Evolutionary conservation across 176 grass and related monocot species (phyloP).

Genomic region (Raddia distichophylla): DNA sequence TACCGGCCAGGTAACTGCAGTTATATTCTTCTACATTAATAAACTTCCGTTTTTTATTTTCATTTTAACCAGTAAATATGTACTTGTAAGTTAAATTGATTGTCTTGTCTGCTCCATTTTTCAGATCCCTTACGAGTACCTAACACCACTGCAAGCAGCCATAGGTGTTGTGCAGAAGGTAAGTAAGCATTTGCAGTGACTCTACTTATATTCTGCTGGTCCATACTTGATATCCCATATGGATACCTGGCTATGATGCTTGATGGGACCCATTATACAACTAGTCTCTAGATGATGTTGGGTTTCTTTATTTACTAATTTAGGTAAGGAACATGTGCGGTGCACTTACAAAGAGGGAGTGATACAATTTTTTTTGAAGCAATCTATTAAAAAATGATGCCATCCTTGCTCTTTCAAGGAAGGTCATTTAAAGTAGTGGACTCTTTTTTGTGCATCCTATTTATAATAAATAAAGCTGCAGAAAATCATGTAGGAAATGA

Average conservation of each 20-base stretch:
- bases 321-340: slow-evolving; percentile 19
- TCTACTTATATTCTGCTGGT: slow-evolving; percentile 25
- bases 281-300: background rate
- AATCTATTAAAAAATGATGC: slow-evolving; percentile 39
- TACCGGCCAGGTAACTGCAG: slow-evolving; percentile 64
- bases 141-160: slow-evolving; percentile 93
- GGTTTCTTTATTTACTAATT: slow-evolving; percentile 21
- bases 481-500: background rate
- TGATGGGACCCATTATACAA: background rate
- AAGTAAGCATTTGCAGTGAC: background rate
- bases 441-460: background rate
- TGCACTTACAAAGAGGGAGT: slow-evolving; percentile 21
- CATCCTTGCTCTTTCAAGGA: background rate
- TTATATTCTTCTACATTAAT: slow-evolving; percentile 3
- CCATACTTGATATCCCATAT: background rate
- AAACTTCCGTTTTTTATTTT: background rate
- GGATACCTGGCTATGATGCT: slow-evolving; percentile 23
- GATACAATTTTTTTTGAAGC: slow-evolving; percentile 1
- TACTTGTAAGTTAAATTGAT: slow-evolving; percentile 6
- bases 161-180: slow-evolving; percentile 93
- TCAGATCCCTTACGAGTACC: slow-evolving; percentile 82
- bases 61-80: slow-evolving; percentile 6
- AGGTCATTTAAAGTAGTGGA: slow-evolving; percentile 3
- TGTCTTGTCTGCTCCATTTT: background rate
- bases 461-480: background rate